Conservation (phyloP, 805 yeast genomes). For the Candida dajiaensis region DNA sequence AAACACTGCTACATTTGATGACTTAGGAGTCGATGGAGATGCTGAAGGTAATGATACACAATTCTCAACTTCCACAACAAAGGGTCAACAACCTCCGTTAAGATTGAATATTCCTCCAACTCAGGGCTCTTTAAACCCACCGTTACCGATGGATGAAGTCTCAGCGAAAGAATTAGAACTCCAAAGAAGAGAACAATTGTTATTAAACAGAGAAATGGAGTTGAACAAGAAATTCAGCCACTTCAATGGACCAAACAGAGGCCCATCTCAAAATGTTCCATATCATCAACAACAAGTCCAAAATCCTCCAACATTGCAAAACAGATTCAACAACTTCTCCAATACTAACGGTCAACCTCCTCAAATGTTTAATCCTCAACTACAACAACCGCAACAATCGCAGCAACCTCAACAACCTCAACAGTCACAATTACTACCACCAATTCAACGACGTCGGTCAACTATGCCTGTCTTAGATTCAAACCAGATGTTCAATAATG, state of each 20-base stretch:
- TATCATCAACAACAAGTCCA: slow-evolving; percentile 13
- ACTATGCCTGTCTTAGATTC: slow-evolving; percentile 18
- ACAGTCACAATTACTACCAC: neutral
- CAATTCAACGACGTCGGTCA: slow-evolving; percentile 13
- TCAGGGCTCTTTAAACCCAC: slow-evolving; percentile 14
- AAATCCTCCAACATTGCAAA: slow-evolving; percentile 1
- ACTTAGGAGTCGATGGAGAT: neutral
- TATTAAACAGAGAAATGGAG: slow-evolving; percentile 21
- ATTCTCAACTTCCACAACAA: slow-evolving; percentile 9
- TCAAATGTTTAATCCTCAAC: neutral
- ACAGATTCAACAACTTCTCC: neutral
- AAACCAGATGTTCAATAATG: slow-evolving; percentile 6
- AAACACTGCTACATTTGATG: neutral
- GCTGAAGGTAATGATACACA: slow-evolving; percentile 1
- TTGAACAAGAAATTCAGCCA: slow-evolving; percentile 20
- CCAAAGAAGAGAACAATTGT: slow-evolving; percentile 20
- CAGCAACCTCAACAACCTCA: slow-evolving; percentile 3
- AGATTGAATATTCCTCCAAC: neutral
- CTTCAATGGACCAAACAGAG: slow-evolving; percentile 6
- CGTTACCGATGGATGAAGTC: slow-evolving; percentile 11
- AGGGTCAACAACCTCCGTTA: neutral
- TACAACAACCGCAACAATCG: slow-evolving; percentile 2
- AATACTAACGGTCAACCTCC: neutral
- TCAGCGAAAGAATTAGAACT: slow-evolving; percentile 23
- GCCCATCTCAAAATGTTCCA: neutral